Evolutionary conservation across 495 filamentous ascomycete species (phyloP), one percentile per base, ranked within the genome.

Genomic region (Friedmanniomyces simplex): DNA sequence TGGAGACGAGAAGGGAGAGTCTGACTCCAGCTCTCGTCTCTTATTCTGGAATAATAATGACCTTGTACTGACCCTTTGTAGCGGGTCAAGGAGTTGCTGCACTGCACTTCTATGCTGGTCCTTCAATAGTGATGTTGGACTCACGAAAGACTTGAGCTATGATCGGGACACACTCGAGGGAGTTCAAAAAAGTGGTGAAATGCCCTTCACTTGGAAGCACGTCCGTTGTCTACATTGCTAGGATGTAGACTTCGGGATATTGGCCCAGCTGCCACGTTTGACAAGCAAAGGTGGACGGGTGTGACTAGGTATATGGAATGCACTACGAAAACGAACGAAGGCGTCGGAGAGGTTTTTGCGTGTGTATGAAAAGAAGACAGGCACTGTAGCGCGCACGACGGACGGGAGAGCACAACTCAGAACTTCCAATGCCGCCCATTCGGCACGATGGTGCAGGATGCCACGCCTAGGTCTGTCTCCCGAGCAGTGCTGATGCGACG

Each of bases 301-400:
- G 59, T 46, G 21, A 4, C 36, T n/a, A 22, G 32, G 42, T 62
- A 58, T 36, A 21, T 62, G 14, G 60, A 62, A 34, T 41, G 30
- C 24, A 58, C 55, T 1, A 24, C 48, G 13, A 50, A 53, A 16
- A 49, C 50, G n/a, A 6, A 34, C 1, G 47, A 32, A 7, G 55
- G 50, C 8, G 32, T 58, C 11, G 14, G 20, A 13, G 60, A 62
- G 36, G 14, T 58, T 1, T 62, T 62, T 26, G 55, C n/a, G n/a
- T n/a, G n/a, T n/a, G n/a, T n/a, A n/a, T n/a, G n/a, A n/a, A n/a
- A 32, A 32, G 28, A 10, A 32, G 28, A 32, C 28, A 32, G 10
- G 28, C 28, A 32, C 28, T 32, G n/a, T n/a, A n/a, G n/a, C n/a
- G n/a, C n/a, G n/a, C n/a, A n/a, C n/a, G n/a, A n/a, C n/a, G n/a